Evolutionary conservation across 257 asterid genomes (phyloP).

Genomic region (Thymus mandschuricus): DNA sequence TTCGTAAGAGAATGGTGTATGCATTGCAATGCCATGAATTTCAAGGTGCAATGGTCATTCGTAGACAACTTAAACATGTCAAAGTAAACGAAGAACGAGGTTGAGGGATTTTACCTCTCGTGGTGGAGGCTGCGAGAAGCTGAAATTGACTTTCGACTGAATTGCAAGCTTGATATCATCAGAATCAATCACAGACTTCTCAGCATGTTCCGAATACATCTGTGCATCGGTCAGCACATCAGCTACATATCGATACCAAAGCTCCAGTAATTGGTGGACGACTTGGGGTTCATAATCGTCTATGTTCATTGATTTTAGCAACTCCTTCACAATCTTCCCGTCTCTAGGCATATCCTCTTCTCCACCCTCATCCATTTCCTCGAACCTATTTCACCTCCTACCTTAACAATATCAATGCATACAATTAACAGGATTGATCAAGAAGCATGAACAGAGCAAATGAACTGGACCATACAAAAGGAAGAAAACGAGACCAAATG

Average conservation of each 20-base stretch:
- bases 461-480: not conserved
- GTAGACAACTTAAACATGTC: not conserved
- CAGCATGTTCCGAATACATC: slow-evolving; percentile 85
- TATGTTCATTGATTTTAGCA: slow-evolving; percentile 80
- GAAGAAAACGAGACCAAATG: not conserved
- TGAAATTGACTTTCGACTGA: slow-evolving; percentile 82
- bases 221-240: slow-evolving; percentile 85
- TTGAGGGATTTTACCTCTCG: slow-evolving; percentile 63
- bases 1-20: not conserved
- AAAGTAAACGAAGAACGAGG: not conserved
- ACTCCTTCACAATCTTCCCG: slow-evolving; percentile 78
- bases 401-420: not conserved
- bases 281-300: slow-evolving; percentile 89
- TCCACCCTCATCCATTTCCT: slow-evolving; percentile 63
- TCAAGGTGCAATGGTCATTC: not conserved
- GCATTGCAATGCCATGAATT: not conserved
- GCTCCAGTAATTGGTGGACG: slow-evolving; percentile 72
- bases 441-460: slow-evolving; percentile 3
- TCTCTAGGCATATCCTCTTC: slow-evolving; percentile 86
- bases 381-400: slow-evolving; percentile 4
- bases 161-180: slow-evolving; percentile 89
- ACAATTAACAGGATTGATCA: not conserved
- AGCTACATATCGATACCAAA: slow-evolving; percentile 75
- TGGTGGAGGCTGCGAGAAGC: slow-evolving; percentile 96
- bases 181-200: slow-evolving; percentile 66